Evolutionary conservation across 208 protist species (phyloP), one percentile per base, ranked within the genome.

Genomic region (Trypanosoma platydactyli): DNA sequence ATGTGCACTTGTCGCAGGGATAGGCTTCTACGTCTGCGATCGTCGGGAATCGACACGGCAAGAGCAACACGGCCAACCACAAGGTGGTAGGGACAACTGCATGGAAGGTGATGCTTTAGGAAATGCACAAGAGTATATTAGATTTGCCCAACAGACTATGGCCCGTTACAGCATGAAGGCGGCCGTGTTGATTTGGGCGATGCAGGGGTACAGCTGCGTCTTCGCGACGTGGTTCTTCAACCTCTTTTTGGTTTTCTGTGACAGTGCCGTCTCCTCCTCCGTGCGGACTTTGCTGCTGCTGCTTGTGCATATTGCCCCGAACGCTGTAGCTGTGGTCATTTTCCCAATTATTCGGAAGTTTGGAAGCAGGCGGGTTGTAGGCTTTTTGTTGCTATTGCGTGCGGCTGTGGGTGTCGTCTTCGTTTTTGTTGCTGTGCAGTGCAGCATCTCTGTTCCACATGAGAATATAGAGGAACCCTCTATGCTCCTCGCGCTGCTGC

Each of bases 131-230:
- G 53, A 71, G 12, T 80, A 79, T 29, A 41, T 45, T 13, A 45
- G 55, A 30, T 91, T 84, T 77, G 74, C 61, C 0, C 63, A 44
- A 16, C 81, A 91, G 63, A 87, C 84, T 5, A 70, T 74, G 18
- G 57, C 73, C 20, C 77, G 84, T 1, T 56, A 58, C 1, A 83
- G 77, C n/a, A 87, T 91, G 78, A 80, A 82, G 49, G 78, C 71
- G 1, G 66, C 79, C 0, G 27, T 85, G 40, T 49, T 67, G 0
- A 63, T 90, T 4, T 71, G 64, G 15, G 67, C 67, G 1, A 2
- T 86, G 45, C 77, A 86, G 65, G 41, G 57, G 9, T 81, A 76
- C 50, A 73, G 45, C 49, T 35, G 35, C 27, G 12, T 64, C 27
- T 51, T 73, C 44, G 57, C 54, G 15, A 68, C 53, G 7, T 33